phyloP scores from a whole-genome alignment of 257 asterid species.

The Forsythia suspensa region DNA sequence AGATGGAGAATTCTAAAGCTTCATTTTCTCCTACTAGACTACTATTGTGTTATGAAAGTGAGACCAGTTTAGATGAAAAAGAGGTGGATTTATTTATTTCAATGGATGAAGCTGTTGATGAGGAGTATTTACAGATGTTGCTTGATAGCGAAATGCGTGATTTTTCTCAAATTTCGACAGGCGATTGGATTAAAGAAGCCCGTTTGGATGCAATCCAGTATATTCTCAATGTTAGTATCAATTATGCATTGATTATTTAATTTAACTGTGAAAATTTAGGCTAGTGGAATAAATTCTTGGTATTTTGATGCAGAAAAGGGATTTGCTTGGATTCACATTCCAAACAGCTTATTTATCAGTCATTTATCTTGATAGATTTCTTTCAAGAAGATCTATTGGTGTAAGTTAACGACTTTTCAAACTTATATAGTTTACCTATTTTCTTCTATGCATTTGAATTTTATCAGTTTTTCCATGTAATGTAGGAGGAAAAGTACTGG shows the following conservation, averaged over 20 bases:
- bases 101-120: slow-evolving; percentile 22
- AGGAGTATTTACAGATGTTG: slow-evolving; percentile 41
- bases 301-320: slow-evolving; percentile 40
- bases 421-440: no score
- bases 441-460: background rate
- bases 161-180: background rate
- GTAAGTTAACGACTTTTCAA: slow-evolving; percentile 29
- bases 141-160: slow-evolving; percentile 39
- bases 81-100: slow-evolving; percentile 11
- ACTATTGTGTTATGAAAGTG: slow-evolving; percentile 39
- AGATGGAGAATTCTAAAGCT: slow-evolving; percentile 38
- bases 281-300: background rate
- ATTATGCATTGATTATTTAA: background rate
- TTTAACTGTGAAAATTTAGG: background rate
- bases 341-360: slow-evolving; percentile 56
- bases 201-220: slow-evolving; percentile 10
- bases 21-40: slow-evolving; percentile 23
- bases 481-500: slow-evolving; percentile 42
- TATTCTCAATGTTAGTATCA: slow-evolving; percentile 28
- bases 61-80: slow-evolving; percentile 21
- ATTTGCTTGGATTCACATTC: slow-evolving; percentile 38
- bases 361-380: slow-evolving; percentile 54
- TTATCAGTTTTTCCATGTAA: background rate
- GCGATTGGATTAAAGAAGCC: slow-evolving; percentile 28
- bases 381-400: slow-evolving; percentile 44